Percentiles rank a stretch among this genome's conserved stretches.
Evolutionary conservation across 2,329 filamentous ascomycete species (phyloP).

Genomic region (Alternaria triticina): DNA sequence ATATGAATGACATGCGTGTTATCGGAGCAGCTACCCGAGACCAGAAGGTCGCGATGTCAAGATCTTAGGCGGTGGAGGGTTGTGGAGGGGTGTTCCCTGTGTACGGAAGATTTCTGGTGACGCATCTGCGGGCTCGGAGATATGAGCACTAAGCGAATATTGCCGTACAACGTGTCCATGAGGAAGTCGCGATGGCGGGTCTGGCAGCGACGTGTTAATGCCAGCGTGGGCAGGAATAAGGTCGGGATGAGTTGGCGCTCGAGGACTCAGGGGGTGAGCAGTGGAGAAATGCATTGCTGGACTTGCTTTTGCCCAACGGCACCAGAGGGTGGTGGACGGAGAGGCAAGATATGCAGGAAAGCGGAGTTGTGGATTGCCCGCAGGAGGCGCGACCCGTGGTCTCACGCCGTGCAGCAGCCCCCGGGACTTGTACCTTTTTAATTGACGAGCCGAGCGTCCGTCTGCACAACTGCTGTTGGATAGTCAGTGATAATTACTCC

Average conservation of each 20-base stretch:
- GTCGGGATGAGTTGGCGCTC: neutral
- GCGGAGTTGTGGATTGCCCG: slow-evolving; percentile 2
- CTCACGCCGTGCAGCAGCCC: slow-evolving; percentile 5
- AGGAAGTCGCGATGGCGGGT: neutral
- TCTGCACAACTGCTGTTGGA: neutral
- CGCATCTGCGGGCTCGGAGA: neutral
- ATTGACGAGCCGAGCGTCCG: neutral
- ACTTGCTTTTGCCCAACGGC: neutral
- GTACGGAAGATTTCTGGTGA: neutral
- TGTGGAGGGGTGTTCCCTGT: neutral
- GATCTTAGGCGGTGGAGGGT: neutral
- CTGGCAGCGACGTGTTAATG: neutral
- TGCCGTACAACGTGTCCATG: neutral
- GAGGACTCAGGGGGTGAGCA: neutral
- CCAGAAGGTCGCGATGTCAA: neutral
- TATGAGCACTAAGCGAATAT: neutral
- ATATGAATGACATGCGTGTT: neutral
- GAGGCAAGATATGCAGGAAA: slow-evolving; percentile 8
- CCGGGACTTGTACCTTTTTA: neutral
- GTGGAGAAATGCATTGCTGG: neutral
- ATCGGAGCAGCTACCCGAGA: neutral
- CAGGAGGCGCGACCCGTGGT: slow-evolving; percentile 6
- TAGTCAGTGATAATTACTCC: neutral
- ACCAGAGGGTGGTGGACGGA: neutral
- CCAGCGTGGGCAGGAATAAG: neutral